A percentile compares a stretch with the other conserved stretches of the same genome.
phyloP scores from a whole-genome alignment of 1,284 basidiomycete species.

The Fomitopsis palustris region DNA sequence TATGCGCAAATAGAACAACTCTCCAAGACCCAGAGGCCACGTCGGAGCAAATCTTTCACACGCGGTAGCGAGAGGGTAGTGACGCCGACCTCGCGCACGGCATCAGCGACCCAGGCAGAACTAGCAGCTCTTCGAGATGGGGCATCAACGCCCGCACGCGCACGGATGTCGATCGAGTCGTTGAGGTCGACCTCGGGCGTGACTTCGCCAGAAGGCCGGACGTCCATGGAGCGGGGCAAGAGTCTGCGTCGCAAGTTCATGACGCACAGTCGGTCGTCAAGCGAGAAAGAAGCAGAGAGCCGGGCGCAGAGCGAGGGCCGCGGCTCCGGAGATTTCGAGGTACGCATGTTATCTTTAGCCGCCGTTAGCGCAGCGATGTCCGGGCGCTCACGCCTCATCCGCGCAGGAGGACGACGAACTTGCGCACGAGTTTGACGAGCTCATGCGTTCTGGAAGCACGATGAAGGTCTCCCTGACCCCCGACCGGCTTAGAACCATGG shows the following conservation, averaged over 20 bases:
- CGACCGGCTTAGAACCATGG: constrained; percentile 85
- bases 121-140: constrained; percentile 8
- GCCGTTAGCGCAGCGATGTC: constrained; percentile 1
- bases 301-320: constrained; percentile 19
- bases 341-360: constrained; percentile 4
- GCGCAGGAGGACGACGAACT: constrained; percentile 48
- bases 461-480: constrained; percentile 96
- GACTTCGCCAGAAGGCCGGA: constrained; percentile 33
- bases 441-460: constrained; percentile 83
- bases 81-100: constrained; percentile 14
- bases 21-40: constrained; percentile 51
- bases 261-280: constrained; percentile 27
- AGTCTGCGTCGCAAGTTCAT: constrained; percentile 52
- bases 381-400: constrained; percentile 9
- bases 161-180: constrained; percentile 43
- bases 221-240: constrained; percentile 58
- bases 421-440: constrained; percentile 83
- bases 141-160: constrained; percentile 13
- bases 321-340: constrained; percentile 24
- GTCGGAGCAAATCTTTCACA: constrained; percentile 68
- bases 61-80: constrained; percentile 30
- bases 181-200: constrained; percentile 17
- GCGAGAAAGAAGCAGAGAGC: constrained; percentile 34
- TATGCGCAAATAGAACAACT: constrained; percentile 75
- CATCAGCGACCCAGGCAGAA: constrained; percentile 14